Percentiles rank a stretch among this genome's conserved stretches.
Evolutionary conservation across 805 yeast genomes (phyloP).

Genomic region (Candida orba): DNA sequence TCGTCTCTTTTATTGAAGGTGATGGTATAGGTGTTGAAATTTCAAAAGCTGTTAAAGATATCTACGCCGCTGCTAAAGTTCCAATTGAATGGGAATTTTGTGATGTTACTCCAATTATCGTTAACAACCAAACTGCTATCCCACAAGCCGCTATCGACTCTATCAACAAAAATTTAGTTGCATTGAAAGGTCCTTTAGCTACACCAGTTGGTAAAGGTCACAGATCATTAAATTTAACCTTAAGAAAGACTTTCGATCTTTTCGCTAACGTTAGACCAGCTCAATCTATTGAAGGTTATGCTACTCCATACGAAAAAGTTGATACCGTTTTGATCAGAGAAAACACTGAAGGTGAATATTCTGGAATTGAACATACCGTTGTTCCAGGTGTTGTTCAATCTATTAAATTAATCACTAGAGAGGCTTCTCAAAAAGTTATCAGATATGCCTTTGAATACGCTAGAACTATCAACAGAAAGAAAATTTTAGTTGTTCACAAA

Average conservation of each 20-base stretch:
- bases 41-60: slow-evolving; percentile 87
- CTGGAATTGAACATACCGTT: slow-evolving; percentile 97
- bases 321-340: slow-evolving; percentile 96
- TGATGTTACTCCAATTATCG: slow-evolving; percentile 89
- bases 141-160: slow-evolving; percentile 90
- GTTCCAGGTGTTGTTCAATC: slow-evolving; percentile 99
- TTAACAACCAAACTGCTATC: slow-evolving; percentile 88
- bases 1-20: slow-evolving; percentile 95
- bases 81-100: slow-evolving; percentile 97
- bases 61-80: slow-evolving; percentile 88
- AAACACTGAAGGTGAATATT: slow-evolving; percentile 99
- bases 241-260: slow-evolving; percentile 93
- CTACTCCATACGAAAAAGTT: slow-evolving; percentile 75
- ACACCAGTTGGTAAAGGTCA: slow-evolving; percentile 99
- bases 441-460: slow-evolving; percentile 98
- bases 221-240: slow-evolving; percentile 92
- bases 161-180: slow-evolving; percentile 88
- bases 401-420: slow-evolving; percentile 92
- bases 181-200: slow-evolving; percentile 96
- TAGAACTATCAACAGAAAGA: slow-evolving; percentile 75
- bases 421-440: slow-evolving; percentile 94
- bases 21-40: slow-evolving; percentile 98
- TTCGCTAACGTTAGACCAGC: slow-evolving; percentile 98
- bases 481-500: slow-evolving; percentile 93
- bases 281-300: slow-evolving; percentile 85